Conservation (phyloP, 2,329 filamentous ascomycete genomes). For the Claviceps quebecensis region DNA sequence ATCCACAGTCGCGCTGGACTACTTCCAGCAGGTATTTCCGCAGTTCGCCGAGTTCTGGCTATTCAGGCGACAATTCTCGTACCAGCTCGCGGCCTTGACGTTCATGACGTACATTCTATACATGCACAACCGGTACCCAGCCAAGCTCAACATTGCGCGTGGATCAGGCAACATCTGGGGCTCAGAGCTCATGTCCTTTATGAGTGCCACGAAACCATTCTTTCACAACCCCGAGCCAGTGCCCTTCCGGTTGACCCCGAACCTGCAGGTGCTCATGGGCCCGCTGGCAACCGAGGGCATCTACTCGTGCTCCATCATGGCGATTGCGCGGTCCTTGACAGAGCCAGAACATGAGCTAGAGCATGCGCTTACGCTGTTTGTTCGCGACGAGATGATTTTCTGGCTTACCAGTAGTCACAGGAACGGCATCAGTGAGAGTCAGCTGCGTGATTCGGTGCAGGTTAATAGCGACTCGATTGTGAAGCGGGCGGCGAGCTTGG, state of each 20-base stretch:
- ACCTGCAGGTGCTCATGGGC: constrained; percentile 90
- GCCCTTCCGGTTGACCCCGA: constrained; percentile 92
- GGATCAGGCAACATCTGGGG: constrained; percentile 91
- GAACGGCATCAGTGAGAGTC: constrained; percentile 37
- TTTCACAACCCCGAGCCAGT: constrained; percentile 94
- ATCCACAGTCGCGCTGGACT: constrained; percentile 66
- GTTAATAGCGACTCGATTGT: constrained; percentile 83
- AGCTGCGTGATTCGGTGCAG: constrained; percentile 67
- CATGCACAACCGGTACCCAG: constrained; percentile 90
- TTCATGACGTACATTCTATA: constrained; percentile 99
- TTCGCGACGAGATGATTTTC: constrained; percentile 94
- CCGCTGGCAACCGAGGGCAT: constrained; percentile 92
- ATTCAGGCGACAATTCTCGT: constrained; percentile 92
- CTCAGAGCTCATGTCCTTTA: constrained; percentile 80
- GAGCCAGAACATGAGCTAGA: constrained; percentile 86
- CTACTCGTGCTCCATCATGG: constrained; percentile 90
- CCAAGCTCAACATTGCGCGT: constrained; percentile 85
- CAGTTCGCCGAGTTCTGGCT: constrained; percentile 94
- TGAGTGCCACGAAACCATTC: constrained; percentile 70
- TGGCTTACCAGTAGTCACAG: constrained; percentile 81
- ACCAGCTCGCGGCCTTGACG: constrained; percentile 85
- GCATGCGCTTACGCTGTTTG: constrained; percentile 85
- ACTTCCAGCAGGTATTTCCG: constrained; percentile 78
- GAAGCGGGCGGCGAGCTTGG: constrained; percentile 75
- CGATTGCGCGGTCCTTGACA: constrained; percentile 83